Base-by-base conservation (phyloP, 169 alveolate species). In the Plasmodium billcollinsi region DNA sequence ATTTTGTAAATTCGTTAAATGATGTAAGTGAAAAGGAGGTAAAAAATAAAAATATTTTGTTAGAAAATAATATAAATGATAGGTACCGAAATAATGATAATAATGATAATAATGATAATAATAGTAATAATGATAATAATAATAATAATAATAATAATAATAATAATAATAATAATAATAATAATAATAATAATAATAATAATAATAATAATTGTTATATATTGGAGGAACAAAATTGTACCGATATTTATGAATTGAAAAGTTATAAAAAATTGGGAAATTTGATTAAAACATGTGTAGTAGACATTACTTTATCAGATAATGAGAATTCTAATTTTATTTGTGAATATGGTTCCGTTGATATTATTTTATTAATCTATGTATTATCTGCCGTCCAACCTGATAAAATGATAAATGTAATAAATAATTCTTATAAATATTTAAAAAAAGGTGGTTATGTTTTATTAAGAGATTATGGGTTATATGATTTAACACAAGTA, bases 381-480 rank as follows among this genome's bases (percentile, higher is more conserved):
- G 98, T 96, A 20, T 83, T 97, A 20, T 95, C 97, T 67, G 98
- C 99, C 20, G 97, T 97, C 18, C 94, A 95, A 58, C 99, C 99
- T 49, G 97, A 97, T 78, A 93, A 95, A 70, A 97, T 95, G 92
- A 92, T 78, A 76, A 88, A 83, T 47, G 95, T 93, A 11, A 90
- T 94, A 26, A 2, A 56, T 47, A 96, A 97, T 75, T 90, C 96
- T 9, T 92, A 88, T 85, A 71, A 92, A 14, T 93, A 95, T 88
- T 89, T 97, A 88, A 96, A 96, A 63, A 93, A 93, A 43, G 98
- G 97, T 14, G 97, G 98, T 6, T 93, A 96, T 59, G 76, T 97
- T 12, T 95, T 96, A 72, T 96, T 97, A 88, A 93, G 99, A 88
- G 99, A 97, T 93, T 97, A 97, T 85, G 99, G 98, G 1, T 88